Conservation (phyloP, 2,329 filamentous ascomycete genomes). For the Pseudocercospora crystallina region DNA sequence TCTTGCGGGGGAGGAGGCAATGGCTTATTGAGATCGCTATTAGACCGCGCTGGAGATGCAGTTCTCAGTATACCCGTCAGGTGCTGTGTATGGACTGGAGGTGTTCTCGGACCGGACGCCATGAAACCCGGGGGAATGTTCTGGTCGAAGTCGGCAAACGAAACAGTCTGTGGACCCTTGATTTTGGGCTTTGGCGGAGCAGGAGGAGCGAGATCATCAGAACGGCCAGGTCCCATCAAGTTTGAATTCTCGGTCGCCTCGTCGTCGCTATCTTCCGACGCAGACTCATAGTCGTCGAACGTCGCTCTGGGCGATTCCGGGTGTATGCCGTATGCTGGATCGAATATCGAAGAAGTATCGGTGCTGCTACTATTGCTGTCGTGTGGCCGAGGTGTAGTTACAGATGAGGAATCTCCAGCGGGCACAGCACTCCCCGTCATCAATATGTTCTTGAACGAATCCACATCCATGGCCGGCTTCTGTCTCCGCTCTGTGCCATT, state of each 20-base stretch:
- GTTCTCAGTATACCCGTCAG: constrained; percentile 27
- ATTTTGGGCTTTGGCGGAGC: constrained; percentile 73
- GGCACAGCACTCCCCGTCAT: constrained; percentile 63
- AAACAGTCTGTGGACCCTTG: constrained; percentile 50
- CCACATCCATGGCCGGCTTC: constrained; percentile 62
- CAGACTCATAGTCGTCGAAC: constrained; percentile 45
- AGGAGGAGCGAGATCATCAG: constrained; percentile 53
- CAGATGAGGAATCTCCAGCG: constrained; percentile 16
- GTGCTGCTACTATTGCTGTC: constrained; percentile 52
- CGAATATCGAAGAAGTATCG: constrained; percentile 57
- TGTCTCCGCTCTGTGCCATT: constrained; percentile 9
- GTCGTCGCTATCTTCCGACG: constrained; percentile 41
- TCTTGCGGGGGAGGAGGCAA: constrained; percentile 41
- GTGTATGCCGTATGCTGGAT: constrained; percentile 43
- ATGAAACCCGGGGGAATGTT: constrained; percentile 28
- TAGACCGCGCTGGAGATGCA: constrained; percentile 35
- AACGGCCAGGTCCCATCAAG: constrained; percentile 43
- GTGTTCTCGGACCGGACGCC: constrained; percentile 18
- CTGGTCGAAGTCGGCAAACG: constrained; percentile 35
- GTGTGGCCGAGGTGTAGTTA: constrained; percentile 12
- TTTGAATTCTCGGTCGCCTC: constrained; percentile 43
- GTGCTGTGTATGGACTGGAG: constrained; percentile 19
- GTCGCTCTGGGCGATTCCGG: constrained; percentile 57
- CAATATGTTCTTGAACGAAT: constrained; percentile 72
- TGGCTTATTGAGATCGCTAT: constrained; percentile 61